Evolutionary conservation across 805 yeast genomes (phyloP).

Genomic region (Metschnikowia baotianmanensis): DNA sequence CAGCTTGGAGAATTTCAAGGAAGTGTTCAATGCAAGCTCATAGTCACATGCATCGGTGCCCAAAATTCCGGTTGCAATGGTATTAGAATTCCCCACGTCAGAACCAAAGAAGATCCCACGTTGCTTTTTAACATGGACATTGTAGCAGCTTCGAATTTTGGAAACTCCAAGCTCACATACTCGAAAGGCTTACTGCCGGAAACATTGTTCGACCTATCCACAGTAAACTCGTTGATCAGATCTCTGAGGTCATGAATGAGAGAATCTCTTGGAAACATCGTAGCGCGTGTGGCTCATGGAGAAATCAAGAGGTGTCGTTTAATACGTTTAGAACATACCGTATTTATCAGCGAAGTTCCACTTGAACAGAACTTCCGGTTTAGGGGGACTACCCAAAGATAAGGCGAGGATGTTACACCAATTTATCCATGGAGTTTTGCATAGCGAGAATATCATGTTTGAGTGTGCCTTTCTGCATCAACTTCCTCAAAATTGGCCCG

Average conservation of each 20-base stretch:
- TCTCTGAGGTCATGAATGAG: conserved; percentile 87
- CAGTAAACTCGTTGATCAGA: conserved; percentile 57
- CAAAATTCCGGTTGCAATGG: conserved; percentile 64
- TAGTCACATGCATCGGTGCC: conserved; percentile 71
- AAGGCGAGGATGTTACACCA: conserved; percentile 64
- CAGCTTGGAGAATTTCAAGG: conserved; percentile 53
- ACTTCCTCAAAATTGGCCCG: conserved; percentile 65
- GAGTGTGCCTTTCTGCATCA: conserved; percentile 42
- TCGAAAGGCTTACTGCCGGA: conserved; percentile 66
- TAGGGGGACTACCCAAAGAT: conserved; percentile 77
- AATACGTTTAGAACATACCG: conserved; percentile 50
- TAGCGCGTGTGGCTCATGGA: conserved; percentile 52
- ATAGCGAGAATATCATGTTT: conserved; percentile 33
- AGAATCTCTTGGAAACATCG: conserved; percentile 53
- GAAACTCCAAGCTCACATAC: conserved; percentile 67
- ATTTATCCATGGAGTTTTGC: conserved; percentile 49
- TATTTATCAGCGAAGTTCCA: conserved; percentile 81
- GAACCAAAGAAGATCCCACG: conserved; percentile 85
- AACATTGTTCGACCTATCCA: conserved; percentile 74
- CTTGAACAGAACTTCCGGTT: conserved; percentile 59
- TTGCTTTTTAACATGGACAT: conserved; percentile 66
- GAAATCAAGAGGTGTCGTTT: conserved; percentile 65
- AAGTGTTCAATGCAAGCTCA: conserved; percentile 52
- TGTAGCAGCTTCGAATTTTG: conserved; percentile 56
- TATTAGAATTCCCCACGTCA: conserved; percentile 79